Evolutionary conservation across 805 yeast genomes (phyloP), one percentile per base, ranked within the genome.

Genomic region (Metschnikowia amazonensis): DNA sequence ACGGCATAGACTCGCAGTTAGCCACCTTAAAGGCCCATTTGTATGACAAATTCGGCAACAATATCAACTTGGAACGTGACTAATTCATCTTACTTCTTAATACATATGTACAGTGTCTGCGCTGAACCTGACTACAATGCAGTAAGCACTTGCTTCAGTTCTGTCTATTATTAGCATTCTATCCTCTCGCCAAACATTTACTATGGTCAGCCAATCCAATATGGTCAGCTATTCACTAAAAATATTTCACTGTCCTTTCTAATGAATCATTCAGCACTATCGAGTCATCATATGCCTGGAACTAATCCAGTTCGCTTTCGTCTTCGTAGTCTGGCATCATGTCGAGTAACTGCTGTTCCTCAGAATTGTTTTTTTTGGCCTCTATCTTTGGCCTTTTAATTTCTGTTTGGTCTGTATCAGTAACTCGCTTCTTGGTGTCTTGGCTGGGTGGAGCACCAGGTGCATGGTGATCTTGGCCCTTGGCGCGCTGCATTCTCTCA

Each of bases 31-130:
- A 92, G 67, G 76, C 78, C 28, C 74, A 72, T n/a, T 70, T 92
- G 45, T 94, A 92, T 59, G 88, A 87, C 14, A 89, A 86, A 63
- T 94, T 92, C 60, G 99, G 98, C 21, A 79, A 79, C 56, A 82
- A 88, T 47, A 94, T 92, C 60, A 90, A 90, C 62, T 69, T 92
- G 39, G 99, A 92, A 62, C 70, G 82, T 37, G 41, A 37, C 25
- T 37, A 28, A 28, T 17, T 13, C 31, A 28, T 28, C 5, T n/a
- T 13, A 24, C 8, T 24, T 24, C 6, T n/a, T n/a, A 27, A 27
- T 27, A 27, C 11, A 27, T 13, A 9, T 9, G 29, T 27, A n/a
- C 29, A 27, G 23, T 21, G 23, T 21, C 4, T 21, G 23, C 23
- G 23, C 23, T 21, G 23, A 21, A 21, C 23, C 6, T 21, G 23